Evolutionary conservation across 208 protist species (phyloP).

Genomic region (Trypanosoma platydactyli): DNA sequence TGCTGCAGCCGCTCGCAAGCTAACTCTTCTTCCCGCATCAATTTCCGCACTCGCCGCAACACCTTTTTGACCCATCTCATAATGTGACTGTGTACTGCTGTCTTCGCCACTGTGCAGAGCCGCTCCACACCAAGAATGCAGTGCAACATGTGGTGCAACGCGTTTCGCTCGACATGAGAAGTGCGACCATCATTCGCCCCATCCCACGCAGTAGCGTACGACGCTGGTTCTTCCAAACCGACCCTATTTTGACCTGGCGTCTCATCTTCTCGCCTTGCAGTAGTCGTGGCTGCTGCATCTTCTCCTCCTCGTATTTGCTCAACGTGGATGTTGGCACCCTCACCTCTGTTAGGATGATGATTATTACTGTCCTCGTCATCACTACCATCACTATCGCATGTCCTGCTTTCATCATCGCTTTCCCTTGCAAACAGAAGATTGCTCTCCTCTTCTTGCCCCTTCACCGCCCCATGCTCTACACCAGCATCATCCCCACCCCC

Average conservation of each 20-base stretch:
- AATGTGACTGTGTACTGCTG: constrained; percentile 1
- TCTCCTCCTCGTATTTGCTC: too few relatives aligned
- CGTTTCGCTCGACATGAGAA: neutral
- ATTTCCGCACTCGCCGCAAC: constrained; percentile 1
- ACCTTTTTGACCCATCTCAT: constrained; percentile 15
- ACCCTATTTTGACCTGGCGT: too few relatives aligned
- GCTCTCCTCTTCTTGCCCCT: neutral
- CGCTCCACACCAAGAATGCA: constrained; percentile 14
- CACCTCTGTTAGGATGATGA: neutral
- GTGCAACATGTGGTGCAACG: constrained; percentile 10
- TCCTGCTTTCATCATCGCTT: neutral
- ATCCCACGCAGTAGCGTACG: neutral
- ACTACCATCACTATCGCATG: neutral
- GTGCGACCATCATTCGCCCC: neutral
- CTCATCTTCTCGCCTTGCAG: neutral
- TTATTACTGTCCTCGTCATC: neutral
- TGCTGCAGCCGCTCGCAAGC: neutral
- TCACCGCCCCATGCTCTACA: neutral
- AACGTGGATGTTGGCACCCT: too few relatives aligned
- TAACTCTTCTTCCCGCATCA: constrained; percentile 10
- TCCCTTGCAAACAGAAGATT: constrained; percentile 3
- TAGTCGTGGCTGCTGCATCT: neutral
- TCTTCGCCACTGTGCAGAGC: neutral
- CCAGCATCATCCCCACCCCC: neutral
- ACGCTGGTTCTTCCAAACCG: too few relatives aligned